Evolutionary conservation across 139 green algal genomes (phyloP).

Genomic region (Trebouxia sp.): DNA sequence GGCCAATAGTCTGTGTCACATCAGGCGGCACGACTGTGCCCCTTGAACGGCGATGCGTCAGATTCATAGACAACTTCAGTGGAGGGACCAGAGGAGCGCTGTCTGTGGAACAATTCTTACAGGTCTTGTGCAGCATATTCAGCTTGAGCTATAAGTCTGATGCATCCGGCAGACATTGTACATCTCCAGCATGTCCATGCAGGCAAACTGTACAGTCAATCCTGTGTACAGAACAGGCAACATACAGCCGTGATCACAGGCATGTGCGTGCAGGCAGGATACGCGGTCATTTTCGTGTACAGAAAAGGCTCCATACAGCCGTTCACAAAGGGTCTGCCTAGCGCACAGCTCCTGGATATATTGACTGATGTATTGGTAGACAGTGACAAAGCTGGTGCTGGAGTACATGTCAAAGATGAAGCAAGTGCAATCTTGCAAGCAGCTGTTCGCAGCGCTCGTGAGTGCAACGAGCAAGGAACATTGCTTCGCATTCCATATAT

Average conservation of each 20-base stretch:
- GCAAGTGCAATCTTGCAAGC: slow-evolving; percentile 21
- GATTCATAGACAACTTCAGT: slow-evolving; percentile 99
- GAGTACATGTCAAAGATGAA: slow-evolving; percentile 27
- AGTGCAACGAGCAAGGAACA: slow-evolving; percentile 35
- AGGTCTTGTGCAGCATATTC: too few relatives aligned
- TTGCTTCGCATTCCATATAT: slow-evolving; percentile 84
- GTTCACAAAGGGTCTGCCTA: slow-evolving; percentile 69
- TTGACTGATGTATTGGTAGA: slow-evolving; percentile 48
- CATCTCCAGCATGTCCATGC: too few relatives aligned
- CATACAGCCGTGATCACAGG: slow-evolving; percentile 82
- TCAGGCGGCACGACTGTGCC: slow-evolving; percentile 96
- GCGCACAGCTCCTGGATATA: slow-evolving; percentile 40
- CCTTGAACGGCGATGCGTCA: slow-evolving; percentile 90
- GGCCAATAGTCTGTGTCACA: slow-evolving; percentile 73
- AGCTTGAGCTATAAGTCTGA: too few relatives aligned
- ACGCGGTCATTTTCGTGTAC: slow-evolving; percentile 92
- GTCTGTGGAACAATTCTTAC: slow-evolving; percentile 83
- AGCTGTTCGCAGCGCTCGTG: not conserved
- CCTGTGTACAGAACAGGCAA: slow-evolving; percentile 78
- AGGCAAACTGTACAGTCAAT: too few relatives aligned
- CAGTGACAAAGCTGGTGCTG: not conserved
- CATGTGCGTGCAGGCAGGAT: slow-evolving; percentile 70
- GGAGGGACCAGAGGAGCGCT: slow-evolving; percentile 85
- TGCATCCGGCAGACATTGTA: too few relatives aligned
- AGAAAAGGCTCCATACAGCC: slow-evolving; percentile 81